Evolutionary conservation across 176 grass and related monocot species (phyloP).

Genomic region (Rhynchospora pubera): DNA sequence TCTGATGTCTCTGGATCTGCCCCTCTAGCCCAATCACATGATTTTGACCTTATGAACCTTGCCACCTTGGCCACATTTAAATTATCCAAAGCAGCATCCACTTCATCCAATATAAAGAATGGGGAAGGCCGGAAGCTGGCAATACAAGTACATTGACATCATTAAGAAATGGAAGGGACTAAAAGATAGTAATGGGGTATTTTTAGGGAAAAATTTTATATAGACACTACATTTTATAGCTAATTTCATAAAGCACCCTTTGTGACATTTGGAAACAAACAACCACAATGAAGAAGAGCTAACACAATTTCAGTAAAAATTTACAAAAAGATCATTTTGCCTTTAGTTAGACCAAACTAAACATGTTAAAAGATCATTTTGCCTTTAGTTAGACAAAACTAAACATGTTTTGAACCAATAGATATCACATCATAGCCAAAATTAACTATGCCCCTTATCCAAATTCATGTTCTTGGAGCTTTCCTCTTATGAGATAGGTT

Average conservation of each 20-base stretch:
- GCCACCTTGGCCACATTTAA: conserved; percentile 97
- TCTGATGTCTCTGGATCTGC: conserved; percentile 37
- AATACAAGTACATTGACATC: background rate
- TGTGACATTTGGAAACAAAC: conserved; percentile 1
- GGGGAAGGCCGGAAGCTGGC: conserved; percentile 92
- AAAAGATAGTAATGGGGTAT: background rate
- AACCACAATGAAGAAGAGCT: background rate
- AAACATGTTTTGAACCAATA: background rate
- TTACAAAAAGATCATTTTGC: background rate
- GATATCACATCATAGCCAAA: too few species aligned
- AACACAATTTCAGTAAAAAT: conserved; percentile 9
- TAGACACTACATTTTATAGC: background rate
- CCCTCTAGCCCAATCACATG: conserved; percentile 41
- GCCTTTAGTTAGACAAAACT: background rate
- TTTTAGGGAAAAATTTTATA: background rate
- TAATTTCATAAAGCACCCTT: background rate
- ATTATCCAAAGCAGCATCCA: conserved; percentile 97
- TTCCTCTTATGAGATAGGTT: background rate
- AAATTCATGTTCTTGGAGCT: background rate
- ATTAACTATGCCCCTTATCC: background rate
- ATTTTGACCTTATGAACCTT: conserved; percentile 94
- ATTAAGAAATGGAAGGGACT: background rate
- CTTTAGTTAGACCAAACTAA: background rate
- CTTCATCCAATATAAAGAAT: conserved; percentile 99
- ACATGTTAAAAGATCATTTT: background rate